Conservation (phyloP, 2,329 filamentous ascomycete genomes). For the Epichloe aotearoae region DNA sequence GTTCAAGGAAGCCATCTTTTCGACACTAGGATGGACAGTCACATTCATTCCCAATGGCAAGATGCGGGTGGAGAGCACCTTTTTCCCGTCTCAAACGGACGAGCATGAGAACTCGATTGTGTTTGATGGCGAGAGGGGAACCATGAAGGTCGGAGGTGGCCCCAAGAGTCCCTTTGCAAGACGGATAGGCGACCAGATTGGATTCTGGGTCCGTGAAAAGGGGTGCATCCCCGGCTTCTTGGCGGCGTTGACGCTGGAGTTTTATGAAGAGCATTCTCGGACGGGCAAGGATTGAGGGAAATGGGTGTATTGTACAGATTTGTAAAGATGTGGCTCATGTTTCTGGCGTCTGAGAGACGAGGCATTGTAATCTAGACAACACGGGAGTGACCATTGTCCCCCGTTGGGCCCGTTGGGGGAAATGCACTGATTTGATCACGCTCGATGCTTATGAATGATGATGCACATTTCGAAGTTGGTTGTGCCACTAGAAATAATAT, state of each 20-base stretch:
- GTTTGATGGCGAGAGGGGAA: slow-evolving; percentile 86
- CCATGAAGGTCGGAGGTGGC: slow-evolving; percentile 94
- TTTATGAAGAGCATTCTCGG: slow-evolving; percentile 57
- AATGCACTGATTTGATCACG: too few relatives aligned
- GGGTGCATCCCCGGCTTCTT: slow-evolving; percentile 86
- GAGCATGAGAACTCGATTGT: slow-evolving; percentile 64
- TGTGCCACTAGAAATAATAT: too few relatives aligned
- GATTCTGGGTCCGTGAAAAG: slow-evolving; percentile 91
- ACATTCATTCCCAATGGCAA: slow-evolving; percentile 96
- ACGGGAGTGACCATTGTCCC: neutral
- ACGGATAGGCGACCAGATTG: slow-evolving; percentile 74
- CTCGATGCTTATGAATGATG: neutral
- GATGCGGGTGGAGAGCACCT: slow-evolving; percentile 79
- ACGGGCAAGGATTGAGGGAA: neutral
- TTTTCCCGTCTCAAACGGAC: slow-evolving; percentile 56
- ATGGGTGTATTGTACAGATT: neutral
- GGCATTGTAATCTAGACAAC: neutral
- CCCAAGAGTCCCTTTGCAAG: slow-evolving; percentile 74
- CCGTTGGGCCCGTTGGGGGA: too few relatives aligned
- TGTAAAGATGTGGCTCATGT: slow-evolving; percentile 1
- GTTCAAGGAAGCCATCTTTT: slow-evolving; percentile 90
- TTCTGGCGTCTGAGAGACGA: too few relatives aligned
- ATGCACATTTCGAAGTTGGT: too few relatives aligned
- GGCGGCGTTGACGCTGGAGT: slow-evolving; percentile 81
- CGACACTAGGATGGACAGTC: slow-evolving; percentile 83